Evolutionary conservation across 2,329 filamentous ascomycete species (phyloP).

Genomic region (Fusarium anthophilum): DNA sequence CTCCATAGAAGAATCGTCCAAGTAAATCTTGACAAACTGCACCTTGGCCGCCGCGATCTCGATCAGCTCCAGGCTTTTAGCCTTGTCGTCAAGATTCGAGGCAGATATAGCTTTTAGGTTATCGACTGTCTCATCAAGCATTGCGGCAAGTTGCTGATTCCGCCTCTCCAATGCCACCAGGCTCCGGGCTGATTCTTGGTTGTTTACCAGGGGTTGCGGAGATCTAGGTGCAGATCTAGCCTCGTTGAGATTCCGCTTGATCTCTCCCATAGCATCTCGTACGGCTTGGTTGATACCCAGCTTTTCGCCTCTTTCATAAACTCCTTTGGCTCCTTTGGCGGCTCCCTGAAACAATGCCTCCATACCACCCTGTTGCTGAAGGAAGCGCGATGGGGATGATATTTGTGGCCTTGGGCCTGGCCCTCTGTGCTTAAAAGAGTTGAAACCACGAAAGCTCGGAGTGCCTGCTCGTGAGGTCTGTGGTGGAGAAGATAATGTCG

Average conservation of each 20-base stretch:
- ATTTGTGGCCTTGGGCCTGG: conserved; percentile 57
- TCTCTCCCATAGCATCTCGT: conserved; percentile 82
- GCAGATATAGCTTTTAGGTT: conserved; percentile 70
- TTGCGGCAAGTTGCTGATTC: conserved; percentile 71
- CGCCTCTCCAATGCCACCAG: conserved; percentile 68
- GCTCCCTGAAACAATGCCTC: conserved; percentile 80
- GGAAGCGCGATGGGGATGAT: conserved; percentile 57
- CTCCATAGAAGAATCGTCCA: conserved; percentile 66
- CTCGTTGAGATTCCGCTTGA: conserved; percentile 78
- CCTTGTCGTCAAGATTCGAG: conserved; percentile 58
- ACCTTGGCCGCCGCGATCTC: conserved; percentile 70
- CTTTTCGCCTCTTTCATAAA: conserved; percentile 77
- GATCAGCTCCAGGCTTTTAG: conserved; percentile 61
- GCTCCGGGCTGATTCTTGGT: conserved; percentile 48
- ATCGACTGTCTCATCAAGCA: conserved; percentile 73
- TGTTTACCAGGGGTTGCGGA: conserved; percentile 48
- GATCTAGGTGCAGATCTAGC: conserved; percentile 56
- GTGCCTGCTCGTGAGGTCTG: conserved; percentile 45
- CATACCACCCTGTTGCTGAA: conserved; percentile 68
- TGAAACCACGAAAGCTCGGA: conserved; percentile 48
- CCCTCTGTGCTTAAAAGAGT: conserved; percentile 53
- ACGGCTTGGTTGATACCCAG: conserved; percentile 84
- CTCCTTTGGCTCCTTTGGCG: conserved; percentile 78
- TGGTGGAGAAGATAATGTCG: conserved; percentile 46
- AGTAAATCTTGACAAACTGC: conserved; percentile 70